A percentile compares a stretch with the other conserved stretches of the same genome.
Conservation (phyloP, 805 yeast species). For the Pichia exigua region DNA sequence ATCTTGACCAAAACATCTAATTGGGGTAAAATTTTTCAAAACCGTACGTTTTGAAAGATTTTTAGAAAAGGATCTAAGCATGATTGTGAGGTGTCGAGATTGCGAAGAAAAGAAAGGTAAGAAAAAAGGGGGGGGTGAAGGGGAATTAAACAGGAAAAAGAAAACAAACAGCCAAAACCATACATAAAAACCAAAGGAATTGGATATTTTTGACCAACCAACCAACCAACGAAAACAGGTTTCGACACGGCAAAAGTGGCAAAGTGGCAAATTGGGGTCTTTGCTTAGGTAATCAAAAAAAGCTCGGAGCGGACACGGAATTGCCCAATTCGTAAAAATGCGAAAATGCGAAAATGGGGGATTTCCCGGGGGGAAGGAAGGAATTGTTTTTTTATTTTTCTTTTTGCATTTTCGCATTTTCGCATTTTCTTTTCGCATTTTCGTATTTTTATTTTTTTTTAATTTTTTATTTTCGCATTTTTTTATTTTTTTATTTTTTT, state of each 20-base stretch:
- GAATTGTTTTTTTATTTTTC: too few species aligned
- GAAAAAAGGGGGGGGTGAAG: neutral
- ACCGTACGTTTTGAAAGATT: slow-evolving; percentile 19
- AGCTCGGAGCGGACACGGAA: slow-evolving; percentile 14
- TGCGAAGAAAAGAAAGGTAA: neutral
- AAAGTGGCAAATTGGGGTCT: neutral
- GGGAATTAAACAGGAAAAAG: neutral
- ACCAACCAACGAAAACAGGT: neutral
- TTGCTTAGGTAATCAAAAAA: neutral
- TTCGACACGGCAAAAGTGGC: neutral
- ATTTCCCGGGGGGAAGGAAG: neutral
- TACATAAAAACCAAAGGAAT: too few species aligned
- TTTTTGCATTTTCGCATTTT: too few species aligned
- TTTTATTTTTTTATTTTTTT: too few species aligned
- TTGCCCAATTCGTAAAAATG: neutral
- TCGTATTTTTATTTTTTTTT: too few species aligned
- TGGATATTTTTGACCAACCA: neutral
- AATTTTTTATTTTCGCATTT: too few species aligned
- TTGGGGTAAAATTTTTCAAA: slow-evolving; percentile 9
- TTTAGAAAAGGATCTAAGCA: slow-evolving; percentile 26
- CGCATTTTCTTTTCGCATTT: too few species aligned
- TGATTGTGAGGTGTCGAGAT: slow-evolving; percentile 1
- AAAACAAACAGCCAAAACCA: neutral
- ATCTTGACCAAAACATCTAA: slow-evolving; percentile 44
- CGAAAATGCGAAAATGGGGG: too few species aligned